These are phyloP conservation scores for Pythium rhizo-oryzae DNA, from an alignment of 352 stramenopile species.

Conservation along the genomic window DNA sequence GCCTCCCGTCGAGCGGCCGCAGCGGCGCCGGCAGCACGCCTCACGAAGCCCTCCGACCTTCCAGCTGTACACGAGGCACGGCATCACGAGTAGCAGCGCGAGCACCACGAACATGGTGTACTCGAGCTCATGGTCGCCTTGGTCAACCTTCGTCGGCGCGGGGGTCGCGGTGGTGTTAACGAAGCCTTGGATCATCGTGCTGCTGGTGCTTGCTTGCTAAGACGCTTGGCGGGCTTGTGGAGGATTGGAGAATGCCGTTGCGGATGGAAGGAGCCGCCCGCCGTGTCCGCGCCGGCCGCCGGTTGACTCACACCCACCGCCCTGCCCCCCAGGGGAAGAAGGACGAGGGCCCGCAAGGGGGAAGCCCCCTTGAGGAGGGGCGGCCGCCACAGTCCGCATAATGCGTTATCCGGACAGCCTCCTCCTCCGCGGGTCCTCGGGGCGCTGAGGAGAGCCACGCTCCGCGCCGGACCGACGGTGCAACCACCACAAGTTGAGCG, in stretches of 20 bases:
- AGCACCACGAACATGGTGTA: constrained; percentile 11
- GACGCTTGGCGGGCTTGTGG: not conserved
- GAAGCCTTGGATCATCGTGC: constrained; percentile 11
- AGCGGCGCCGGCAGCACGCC: not conserved
- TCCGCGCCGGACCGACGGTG: too few relatives aligned
- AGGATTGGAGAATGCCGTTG: constrained; percentile 6
- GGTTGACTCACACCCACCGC: not conserved
- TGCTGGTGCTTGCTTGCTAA: not conserved
- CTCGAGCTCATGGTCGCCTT: not conserved
- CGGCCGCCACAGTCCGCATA: too few relatives aligned
- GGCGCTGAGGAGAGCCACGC: not conserved
- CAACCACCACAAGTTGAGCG: not conserved
- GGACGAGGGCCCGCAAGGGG: not conserved
- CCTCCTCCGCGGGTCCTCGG: too few relatives aligned
- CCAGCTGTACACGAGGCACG: constrained; percentile 7
- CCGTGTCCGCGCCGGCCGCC: too few relatives aligned
- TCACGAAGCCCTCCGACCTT: constrained; percentile 13
- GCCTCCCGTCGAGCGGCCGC: not conserved
- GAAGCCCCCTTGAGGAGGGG: too few relatives aligned
- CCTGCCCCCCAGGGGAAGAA: not conserved
- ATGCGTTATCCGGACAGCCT: not conserved
- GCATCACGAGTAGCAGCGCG: not conserved
- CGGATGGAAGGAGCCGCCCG: not conserved
- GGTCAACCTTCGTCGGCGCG: not conserved
- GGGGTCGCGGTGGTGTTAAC: constrained; percentile 4